Evolutionary conservation across 192 early-diverging fungal genomes (phyloP), one percentile per base, ranked within the genome.

Genomic region (Coemansia erecta): DNA sequence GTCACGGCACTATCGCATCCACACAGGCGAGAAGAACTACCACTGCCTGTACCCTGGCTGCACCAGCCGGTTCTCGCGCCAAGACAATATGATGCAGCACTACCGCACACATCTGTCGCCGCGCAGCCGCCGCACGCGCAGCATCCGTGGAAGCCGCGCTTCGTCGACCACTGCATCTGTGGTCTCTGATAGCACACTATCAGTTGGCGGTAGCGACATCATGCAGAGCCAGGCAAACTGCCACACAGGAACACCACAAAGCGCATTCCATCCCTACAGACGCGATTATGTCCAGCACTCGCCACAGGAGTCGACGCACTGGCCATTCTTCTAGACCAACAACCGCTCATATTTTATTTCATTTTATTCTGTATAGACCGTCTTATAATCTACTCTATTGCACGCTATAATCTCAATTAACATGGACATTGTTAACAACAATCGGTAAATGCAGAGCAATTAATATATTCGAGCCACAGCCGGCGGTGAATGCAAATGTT

Each of bases 61-160:
- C 64, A 75, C 71, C 19, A 85, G 82, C 52, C 77, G 82, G 56
- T 91, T 91, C 48, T 87, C 87, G 31, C 77, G 89, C 54, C 86
- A 88, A 26, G 89, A 90, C 64, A 89, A 91, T 64, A 89, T 89
- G 86, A 88, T 86, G 84, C 89, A 90, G 45, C 89, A 90, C 57
- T 87, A 86, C 64, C 85, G 86, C 28, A 88, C 87, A 2, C 89
- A 91, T 58, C 74, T 85, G 68, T 86, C 86, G 18, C 70, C 82
- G 21, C 84, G 85, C 56, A 84, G 83, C 39, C 81, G 85, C 24
- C 55, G 60, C 51, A 60, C 50, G 5, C 52, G 53, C 40, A 49
- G 31, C 45, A 22, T n/a, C 2, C 15, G 15, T 23, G 47, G 15
- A 11, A 21, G 28, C 47, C 21, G 22, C 2, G n/a, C 18, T 12